Conservation (phyloP, 108 stramenopile genomes). For the Pseudonitzschia multistriata region DNA sequence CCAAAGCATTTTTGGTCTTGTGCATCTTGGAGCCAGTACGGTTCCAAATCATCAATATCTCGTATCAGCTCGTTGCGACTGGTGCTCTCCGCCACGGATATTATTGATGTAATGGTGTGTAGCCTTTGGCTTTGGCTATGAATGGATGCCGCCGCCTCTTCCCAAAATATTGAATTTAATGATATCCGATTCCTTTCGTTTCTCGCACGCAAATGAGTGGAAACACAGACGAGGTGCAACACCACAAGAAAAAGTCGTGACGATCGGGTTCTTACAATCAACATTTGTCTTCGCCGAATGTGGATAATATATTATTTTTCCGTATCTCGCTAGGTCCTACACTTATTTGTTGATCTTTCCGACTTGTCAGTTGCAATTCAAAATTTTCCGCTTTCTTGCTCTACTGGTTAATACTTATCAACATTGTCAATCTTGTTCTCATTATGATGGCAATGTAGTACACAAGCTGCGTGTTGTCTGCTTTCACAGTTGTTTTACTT, state of each 20-base stretch:
- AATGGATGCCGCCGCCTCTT: slow-evolving; percentile 33
- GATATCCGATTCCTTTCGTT: background rate
- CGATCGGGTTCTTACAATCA: slow-evolving; percentile 41
- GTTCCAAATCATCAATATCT: slow-evolving; percentile 25
- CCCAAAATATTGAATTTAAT: background rate
- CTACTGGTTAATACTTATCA: background rate
- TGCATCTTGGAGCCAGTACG: slow-evolving; percentile 72
- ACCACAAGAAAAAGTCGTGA: slow-evolving; percentile 60
- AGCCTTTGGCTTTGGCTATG: slow-evolving; percentile 60
- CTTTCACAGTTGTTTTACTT: background rate
- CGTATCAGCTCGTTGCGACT: background rate
- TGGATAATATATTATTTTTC: background rate
- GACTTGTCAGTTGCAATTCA: too few relatives aligned
- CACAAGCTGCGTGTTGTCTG: background rate
- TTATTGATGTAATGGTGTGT: slow-evolving; percentile 50
- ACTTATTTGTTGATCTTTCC: too few relatives aligned
- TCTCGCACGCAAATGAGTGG: slow-evolving; percentile 23
- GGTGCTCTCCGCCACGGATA: slow-evolving; percentile 1
- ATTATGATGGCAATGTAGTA: background rate
- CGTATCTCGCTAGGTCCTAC: too few relatives aligned
- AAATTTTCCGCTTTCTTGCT: background rate
- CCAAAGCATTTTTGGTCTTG: slow-evolving; percentile 63
- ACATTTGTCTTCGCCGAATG: background rate
- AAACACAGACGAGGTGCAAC: slow-evolving; percentile 59
- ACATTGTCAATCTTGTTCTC: background rate